Base-by-base conservation (phyloP, 2,329 filamentous ascomycete species). In the Colletotrichum simmondsii region DNA sequence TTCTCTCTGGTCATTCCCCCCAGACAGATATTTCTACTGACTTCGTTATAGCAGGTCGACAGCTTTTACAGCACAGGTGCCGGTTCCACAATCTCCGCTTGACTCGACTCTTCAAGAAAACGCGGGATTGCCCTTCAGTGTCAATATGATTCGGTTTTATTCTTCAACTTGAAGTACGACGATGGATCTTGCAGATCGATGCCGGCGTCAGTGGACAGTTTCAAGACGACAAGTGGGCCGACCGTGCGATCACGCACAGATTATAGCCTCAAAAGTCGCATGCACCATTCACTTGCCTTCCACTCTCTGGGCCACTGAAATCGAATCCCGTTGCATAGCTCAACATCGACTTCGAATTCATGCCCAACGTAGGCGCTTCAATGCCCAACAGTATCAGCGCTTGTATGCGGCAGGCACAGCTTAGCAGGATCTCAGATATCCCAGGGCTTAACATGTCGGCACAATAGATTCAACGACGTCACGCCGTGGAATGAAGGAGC, bases 161-260 rank as follows among this genome's bases (percentile, higher is more conserved):
- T 22, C 42, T 49, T n/a, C 19, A n/a, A 10, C 8, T 49, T 22
- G 42, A 49, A 49, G 12, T 49, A 49, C 19, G 42, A 42, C 5
- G 14, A 42, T 42, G 19, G 42, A n/a, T 22, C 42, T 22, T n/a
- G 42, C 22, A 56, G 53, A 16, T 10, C 52, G 62, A 24, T 46
- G 14, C 30, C 65, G 59, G 59, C 54, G 59, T 49, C 65, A n/a
- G 26, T 28, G 19, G 59, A 16, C 26, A 42, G 70, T 69, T 72
- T 72, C 70, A 69, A 59, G 59, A 54, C 49, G 35, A 30, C 28
- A 19, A 4, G 56, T 37, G 22, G 35, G 30, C 53, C 30, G 58
- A 62, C 71, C 71, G 71, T 73, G 71, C 71, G 56, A 35, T 28
- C 46, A 28, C 66, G 71, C 71, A 73, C 71, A 64, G 71, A 71